Percentiles rank a stretch among this genome's conserved stretches.
Evolutionary conservation across 192 early-diverging fungal genomes (phyloP).

Genomic region (Backusella liffmaniae): DNA sequence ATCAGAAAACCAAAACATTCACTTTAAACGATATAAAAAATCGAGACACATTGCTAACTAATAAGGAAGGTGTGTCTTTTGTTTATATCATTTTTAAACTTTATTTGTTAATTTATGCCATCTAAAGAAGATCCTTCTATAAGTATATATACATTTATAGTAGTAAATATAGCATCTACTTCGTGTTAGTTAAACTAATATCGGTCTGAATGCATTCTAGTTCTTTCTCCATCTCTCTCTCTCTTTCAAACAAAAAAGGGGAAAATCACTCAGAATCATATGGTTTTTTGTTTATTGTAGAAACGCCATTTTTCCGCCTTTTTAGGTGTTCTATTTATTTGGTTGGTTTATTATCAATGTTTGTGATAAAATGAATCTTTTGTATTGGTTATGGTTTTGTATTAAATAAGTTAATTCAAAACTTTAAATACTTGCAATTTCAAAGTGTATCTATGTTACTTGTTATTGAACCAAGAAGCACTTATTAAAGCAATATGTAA

Average conservation of each 20-base stretch:
- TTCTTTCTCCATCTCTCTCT: neutral
- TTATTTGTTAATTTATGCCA: neutral
- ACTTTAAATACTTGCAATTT: too few relatives aligned
- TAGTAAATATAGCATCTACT: too few relatives aligned
- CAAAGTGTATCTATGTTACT: too few relatives aligned
- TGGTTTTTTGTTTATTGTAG: neutral
- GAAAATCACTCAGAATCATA: neutral
- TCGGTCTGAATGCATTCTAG: neutral
- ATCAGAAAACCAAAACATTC: neutral
- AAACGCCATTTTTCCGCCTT: neutral
- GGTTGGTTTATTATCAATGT: neutral
- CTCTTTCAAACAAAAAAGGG: neutral
- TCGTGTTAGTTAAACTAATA: neutral
- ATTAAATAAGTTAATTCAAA: too few relatives aligned
- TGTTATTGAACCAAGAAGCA: too few relatives aligned
- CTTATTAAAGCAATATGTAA: too few relatives aligned
- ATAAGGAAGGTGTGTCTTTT: neutral
- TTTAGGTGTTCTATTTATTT: neutral
- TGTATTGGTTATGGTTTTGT: neutral
- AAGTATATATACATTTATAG: too few relatives aligned
- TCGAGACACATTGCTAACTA: neutral
- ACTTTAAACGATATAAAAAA: neutral
- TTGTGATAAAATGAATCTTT: neutral
- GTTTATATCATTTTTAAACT: neutral
- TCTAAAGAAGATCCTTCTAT: neutral